Evolutionary conservation across 2,329 filamentous ascomycete genomes (phyloP), one percentile per base, ranked within the genome.

Genomic region (Colletotrichum tofieldiae): DNA sequence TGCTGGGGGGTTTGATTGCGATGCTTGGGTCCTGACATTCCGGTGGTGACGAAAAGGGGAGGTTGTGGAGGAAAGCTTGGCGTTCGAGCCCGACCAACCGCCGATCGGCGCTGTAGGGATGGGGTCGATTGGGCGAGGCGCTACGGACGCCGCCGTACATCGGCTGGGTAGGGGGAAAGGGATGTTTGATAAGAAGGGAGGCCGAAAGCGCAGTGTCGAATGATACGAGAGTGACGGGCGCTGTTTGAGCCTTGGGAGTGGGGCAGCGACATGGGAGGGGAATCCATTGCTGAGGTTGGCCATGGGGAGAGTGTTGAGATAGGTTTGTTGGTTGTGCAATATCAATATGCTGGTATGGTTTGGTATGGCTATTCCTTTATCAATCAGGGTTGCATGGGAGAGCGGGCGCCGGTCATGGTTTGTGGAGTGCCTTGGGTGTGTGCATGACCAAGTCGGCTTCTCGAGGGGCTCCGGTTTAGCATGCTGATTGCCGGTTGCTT

Each of bases 111-210:
- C 64, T 51, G 64, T 67, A 54, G 59, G 29, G 65, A 64, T 47
- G 16, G 51, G 66, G 59, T 41, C 29, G 60, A 49, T 35, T 61
- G 56, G 35, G 65, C 29, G 61, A 55, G 32, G 32, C 45, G 32
- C 59, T 12, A 35, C 26, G 16, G 49, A 39, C 35, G 45, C 29
- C 20, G 49, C 68, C 68, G 68, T 43, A 71, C 32, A 71, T 67
- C 64, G 68, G 68, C 68, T 71, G 64, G 68, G 68, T 71, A 61
- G 68, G 68, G 68, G 68, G 68, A 55, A 54, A 32, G 64, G 39
- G 32, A 52, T 51, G 65, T 45, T 43, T 71, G 68, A 71, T 58
- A 71, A 61, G 61, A 51, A 37, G 12, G 47, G 35, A 58, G 64
- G 47, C 68, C 68, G 68, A 71, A 67, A 71, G 68, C 68, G 68